Evolutionary conservation across 768 basidiomycete genomes (phyloP).

Genomic region (Mrakia gelida): DNA sequence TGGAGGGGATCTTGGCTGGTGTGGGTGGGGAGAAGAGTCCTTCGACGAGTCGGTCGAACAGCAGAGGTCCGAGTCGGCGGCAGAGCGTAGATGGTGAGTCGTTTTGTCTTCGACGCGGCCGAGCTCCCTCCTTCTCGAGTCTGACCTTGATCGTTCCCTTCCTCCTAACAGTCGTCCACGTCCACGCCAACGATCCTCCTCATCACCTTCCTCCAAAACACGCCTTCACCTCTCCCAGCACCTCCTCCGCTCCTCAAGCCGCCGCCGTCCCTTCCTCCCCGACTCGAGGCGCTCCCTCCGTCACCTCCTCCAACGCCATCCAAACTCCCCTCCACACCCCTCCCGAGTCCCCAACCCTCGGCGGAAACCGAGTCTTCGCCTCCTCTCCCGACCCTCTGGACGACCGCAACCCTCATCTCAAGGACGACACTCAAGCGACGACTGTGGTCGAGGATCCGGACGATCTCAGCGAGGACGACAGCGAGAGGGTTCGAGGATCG

Average conservation of each 20-base stretch:
- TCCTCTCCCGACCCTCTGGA: background rate
- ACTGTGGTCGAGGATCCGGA: conserved; percentile 21
- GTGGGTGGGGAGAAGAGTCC: conserved; percentile 3
- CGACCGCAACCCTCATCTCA: background rate
- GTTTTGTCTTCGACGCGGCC: background rate
- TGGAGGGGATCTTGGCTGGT: conserved; percentile 17
- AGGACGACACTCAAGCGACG: conserved; percentile 8
- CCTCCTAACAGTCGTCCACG: background rate
- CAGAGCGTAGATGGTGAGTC: conserved; percentile 35
- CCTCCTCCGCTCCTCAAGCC: background rate
- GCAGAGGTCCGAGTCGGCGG: conserved; percentile 37
- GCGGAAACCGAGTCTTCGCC: background rate
- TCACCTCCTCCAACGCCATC: background rate
- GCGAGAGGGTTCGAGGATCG: background rate
- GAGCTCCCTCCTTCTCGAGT: background rate
- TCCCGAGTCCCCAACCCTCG: conserved; percentile 2
- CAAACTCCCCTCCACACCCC: conserved; percentile 15
- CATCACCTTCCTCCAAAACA: background rate
- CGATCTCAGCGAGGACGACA: background rate
- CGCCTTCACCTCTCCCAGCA: background rate
- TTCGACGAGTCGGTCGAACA: conserved; percentile 31
- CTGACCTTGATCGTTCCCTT: background rate
- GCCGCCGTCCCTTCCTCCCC: background rate
- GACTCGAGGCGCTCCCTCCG: background rate
- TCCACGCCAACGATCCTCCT: background rate